phyloP scores from a whole-genome alignment of 768 basidiomycete species.

The Boletus bicolor region DNA sequence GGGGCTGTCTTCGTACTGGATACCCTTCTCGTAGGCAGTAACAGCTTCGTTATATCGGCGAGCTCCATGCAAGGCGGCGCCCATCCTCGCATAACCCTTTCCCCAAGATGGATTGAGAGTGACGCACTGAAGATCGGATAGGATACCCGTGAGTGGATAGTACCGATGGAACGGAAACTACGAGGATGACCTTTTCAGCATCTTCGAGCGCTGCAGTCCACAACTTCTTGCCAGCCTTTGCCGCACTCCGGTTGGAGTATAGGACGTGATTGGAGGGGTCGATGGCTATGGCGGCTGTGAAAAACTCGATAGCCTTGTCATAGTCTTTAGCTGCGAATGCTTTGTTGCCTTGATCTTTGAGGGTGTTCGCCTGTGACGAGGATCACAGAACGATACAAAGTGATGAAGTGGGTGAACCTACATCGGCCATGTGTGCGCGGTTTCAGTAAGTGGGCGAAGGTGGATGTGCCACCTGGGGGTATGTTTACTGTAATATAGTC shows the following conservation, averaged over 20 bases:
- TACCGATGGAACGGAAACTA: background rate
- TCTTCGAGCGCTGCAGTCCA: constrained; percentile 77
- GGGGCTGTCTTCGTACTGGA: constrained; percentile 79
- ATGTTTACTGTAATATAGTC: too few species aligned
- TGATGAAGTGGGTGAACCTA: constrained; percentile 18
- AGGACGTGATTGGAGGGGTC: constrained; percentile 86
- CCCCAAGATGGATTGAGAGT: constrained; percentile 77
- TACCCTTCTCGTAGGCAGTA: constrained; percentile 74
- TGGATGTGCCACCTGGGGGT: too few species aligned
- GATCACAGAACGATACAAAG: constrained; percentile 20
- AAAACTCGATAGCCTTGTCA: constrained; percentile 80
- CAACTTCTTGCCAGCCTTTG: constrained; percentile 79
- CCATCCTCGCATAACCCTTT: constrained; percentile 90
- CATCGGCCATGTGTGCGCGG: constrained; percentile 32
- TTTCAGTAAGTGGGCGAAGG: background rate
- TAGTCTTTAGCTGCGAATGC: constrained; percentile 93
- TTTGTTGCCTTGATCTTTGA: constrained; percentile 94
- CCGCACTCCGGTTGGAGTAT: constrained; percentile 91
- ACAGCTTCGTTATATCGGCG: constrained; percentile 80
- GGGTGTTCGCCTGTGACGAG: constrained; percentile 43
- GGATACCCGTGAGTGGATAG: constrained; percentile 2
- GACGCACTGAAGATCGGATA: constrained; percentile 54
- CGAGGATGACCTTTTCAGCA: constrained; percentile 71
- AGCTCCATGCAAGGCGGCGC: constrained; percentile 87
- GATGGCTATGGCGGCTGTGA: constrained; percentile 76